Evolutionary conservation across 78 protist species (phyloP), one percentile per base, ranked within the genome.

Genomic region (Emiliania huxleyi): DNA sequence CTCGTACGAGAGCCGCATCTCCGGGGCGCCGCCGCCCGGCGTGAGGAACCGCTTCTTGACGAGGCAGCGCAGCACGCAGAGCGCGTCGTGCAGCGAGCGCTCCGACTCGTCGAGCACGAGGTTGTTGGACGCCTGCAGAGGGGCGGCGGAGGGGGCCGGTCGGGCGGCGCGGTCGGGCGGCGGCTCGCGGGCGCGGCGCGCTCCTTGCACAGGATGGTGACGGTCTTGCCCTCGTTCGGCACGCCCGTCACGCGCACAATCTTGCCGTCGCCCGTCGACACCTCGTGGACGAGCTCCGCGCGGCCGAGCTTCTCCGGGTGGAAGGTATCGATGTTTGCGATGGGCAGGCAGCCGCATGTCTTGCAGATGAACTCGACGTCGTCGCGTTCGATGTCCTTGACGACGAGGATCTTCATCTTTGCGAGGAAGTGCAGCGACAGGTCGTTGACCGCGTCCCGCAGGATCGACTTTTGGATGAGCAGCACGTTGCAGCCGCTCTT

Each of bases 21-120:
- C 99, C 62, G 99, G 98, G 0, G 99, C 99, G 46, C 99, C 99
- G 40, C 99, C 99, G 49, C 99, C 99, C 25, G 99, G 96, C 84
- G 98, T 94, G 56, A 99, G 89, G 90, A 33, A 49, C 2, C 95
- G 93, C 85, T 69, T 90, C 97, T 99, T 99, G 77, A 99, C 99
- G 37, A 99, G 95, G 56, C 98, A 96, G 49, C 99, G 98, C 75
- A 99, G 95, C 84, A 99, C 99, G 88, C 99, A 99, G 75, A 99
- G 97, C 15, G 99, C 99, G 91, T 99, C 99, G 95, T 99, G 99
- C 87, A 99, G 19, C 6, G 99, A 98, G 40, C 99, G 97, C 45
- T 98, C 99, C 44, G 98, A 96, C 38, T 81, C 89, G 56, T 81
- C 89, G 42, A 45, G 89, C 55, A 81, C 71, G 33, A 98, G 94